Base-by-base conservation (phyloP, 495 filamentous ascomycete species). In the Aspergillus steynii region DNA sequence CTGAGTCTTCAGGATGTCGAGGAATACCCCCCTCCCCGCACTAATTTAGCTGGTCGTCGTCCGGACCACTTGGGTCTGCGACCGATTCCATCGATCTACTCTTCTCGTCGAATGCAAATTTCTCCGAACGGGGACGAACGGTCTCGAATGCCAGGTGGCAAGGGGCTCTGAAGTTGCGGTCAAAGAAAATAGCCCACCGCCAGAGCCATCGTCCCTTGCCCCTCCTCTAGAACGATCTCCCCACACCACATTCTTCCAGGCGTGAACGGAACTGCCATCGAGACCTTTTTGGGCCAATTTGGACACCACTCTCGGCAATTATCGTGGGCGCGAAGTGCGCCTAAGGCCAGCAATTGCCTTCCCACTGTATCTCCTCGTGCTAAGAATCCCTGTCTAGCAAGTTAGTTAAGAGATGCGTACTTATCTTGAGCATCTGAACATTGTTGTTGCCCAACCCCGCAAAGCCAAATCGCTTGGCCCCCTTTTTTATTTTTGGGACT, bases 371-470 rank as follows among this genome's bases (percentile, higher is more conserved):
- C 28, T 3, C 8, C 42, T 14, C 49, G 3, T 50, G 27, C 10
- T 58, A 50, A 58, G 14, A 46, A 58, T 31, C 55, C 46, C 29
- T 55, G 34, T 28, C 34, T 26, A 3, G 12, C 10, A 45, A n/a
- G 37, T 42, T 14, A 4, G 5, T 42, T 42, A 4, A 42, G 4
- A 42, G 37, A 42, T 42, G 37, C 10, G 7, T 42, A 42, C 37
- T 42, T 42, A 42, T 42, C 37, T 4, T 42, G 7, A 10, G 9
- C 37, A 12, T 42, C 37, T 42, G 37, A 42, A 42, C 12, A 14
- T 8, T 12, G 8, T 59, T 63, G 61, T 63, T 63, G 61, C 61
- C 61, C 61, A 63, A 63, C 61, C 61, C 61, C 61, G 55, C 61
- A 63, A 59, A 50, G 12, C 20, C 26, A 34, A 8, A 37, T 48